Evolutionary conservation across 352 stramenopile species (phyloP), one percentile per base, ranked within the genome.

Genomic region (Globisporangium barbulae): DNA sequence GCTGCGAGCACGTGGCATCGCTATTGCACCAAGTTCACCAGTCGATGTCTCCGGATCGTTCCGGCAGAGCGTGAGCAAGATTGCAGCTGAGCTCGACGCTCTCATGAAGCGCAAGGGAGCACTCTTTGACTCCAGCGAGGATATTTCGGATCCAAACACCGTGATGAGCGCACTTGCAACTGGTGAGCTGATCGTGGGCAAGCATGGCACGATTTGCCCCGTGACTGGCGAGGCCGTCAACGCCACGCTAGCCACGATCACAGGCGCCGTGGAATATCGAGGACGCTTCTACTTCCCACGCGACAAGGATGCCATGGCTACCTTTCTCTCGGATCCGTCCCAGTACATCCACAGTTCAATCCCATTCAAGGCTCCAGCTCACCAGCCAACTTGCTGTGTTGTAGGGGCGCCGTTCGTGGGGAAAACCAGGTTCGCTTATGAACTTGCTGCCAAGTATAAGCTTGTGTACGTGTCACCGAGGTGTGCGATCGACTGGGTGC

Each of bases 231-330:
- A 49, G 17, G 65, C 59, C 9, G 41, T 22, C 5, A 63, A 61
- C 45, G 41, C 22, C 10, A 19, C 47, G 31, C 59, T 25, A 19
- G 10, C 8, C 30, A 49, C 2, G 28, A 57, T 0, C 54, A 50
- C 5, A 22, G 66, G 69, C 21, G 68, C 90, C 2, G 42, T 78
- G 7, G 5, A 56, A 41, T 76, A 87, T 53, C 76, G 78, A n/a
- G 62, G 71, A 4, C 75, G 85, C 3, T 52, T 90, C 39, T 93
- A 93, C 60, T 93, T 93, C 42, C 75, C 77, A 33, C 22, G 50
- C 42, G 77, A 65, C 7, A 35, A 22, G 8, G 60, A 77, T 12
- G 67, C 65, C 0, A 42, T 64, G 5, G 30, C 59, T 21, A 42
- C 64, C 17, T 79, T 74, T 35, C 44, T 64, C 39, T 25, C 44